Evolutionary conservation across 1,284 basidiomycete species (phyloP), one percentile per base, ranked within the genome.

Genomic region (Meripilus lineatus): DNA sequence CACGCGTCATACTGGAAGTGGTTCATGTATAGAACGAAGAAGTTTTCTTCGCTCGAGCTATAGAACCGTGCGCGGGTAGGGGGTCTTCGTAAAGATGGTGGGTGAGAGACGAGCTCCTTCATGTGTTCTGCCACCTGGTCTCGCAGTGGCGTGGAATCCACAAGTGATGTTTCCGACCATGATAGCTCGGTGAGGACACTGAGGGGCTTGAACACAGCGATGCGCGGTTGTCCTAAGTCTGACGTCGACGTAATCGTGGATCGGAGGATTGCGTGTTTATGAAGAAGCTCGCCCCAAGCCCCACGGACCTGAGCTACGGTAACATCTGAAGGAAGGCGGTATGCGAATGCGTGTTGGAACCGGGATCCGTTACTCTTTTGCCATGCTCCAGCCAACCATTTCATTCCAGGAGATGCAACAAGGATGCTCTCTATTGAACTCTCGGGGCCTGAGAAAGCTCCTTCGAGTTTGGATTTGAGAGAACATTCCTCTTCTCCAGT

Each of bases 1-100:
- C 71, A 69, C 3, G 71, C 73, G 40, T 75, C 74, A 49, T 75
- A 76, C 54, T 75, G 72, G 55, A 72, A 71, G 50, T 75, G 74
- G 46, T 75, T 70, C 40, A 76, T 57, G 42, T 70, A 65, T 22
- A 76, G 44, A 18, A 74, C 46, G n/a, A 75, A 53, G 45, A 66
- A 71, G 18, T 49, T 52, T 15, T 49, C 48, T 26, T 51, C 45
- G 15, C 45, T 49, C 3, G 62, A 65, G 18, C 48, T 54, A 21
- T 68, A 43, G 13, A 74, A 54, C 11, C 64, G 46, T 6, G 63
- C 67, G 24, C 61, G 60, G 4, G 67, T 57, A 40, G 66, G 65
- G 13, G 69, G 64, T 6, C 47, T 47, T 18, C 51, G 55, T 30
- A 61, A 50, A 5, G 65, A 53, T 22, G 66, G 62, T 11, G 73